Percentiles rank a stretch among this genome's conserved stretches.
Evolutionary conservation across 129 eudicot genomes (phyloP).

Genomic region (Pittosporum tobira): DNA sequence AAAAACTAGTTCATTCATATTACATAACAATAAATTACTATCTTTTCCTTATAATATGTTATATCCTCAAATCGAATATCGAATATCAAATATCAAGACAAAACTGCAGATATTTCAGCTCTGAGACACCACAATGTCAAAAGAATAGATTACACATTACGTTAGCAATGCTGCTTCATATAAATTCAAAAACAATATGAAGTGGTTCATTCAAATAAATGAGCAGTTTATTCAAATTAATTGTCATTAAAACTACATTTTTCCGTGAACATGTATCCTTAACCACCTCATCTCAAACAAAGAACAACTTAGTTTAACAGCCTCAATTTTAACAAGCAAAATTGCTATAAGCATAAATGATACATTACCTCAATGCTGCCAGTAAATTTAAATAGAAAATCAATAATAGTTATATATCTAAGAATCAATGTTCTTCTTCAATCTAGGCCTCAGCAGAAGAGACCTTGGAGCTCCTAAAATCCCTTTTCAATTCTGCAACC

Average conservation of each 20-base stretch:
- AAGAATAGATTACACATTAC: no score
- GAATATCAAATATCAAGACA: no score
- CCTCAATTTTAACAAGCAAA: neutral
- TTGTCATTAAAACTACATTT: neutral
- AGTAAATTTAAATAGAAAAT: neutral
- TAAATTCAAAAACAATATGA: no score
- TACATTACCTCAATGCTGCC: conserved; percentile 17
- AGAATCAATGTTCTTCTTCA: neutral
- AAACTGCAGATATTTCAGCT: no score
- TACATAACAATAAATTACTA: no score
- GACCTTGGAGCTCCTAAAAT: conserved; percentile 63
- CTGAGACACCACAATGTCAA: no score
- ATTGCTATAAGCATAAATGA: neutral
- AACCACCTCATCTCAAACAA: conserved; percentile 2
- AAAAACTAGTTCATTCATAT: no score
- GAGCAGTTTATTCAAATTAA: neutral
- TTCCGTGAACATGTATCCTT: neutral
- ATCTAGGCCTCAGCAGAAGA: conserved; percentile 36
- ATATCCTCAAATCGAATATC: no score
- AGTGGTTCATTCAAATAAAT: no score
- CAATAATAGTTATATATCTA: neutral
- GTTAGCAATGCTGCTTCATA: no score
- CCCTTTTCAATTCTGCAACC: conserved; percentile 72
- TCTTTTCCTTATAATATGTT: no score
- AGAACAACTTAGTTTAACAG: neutral